Conservation (phyloP, 768 basidiomycete genomes). For the Dioszegia crocea region DNA sequence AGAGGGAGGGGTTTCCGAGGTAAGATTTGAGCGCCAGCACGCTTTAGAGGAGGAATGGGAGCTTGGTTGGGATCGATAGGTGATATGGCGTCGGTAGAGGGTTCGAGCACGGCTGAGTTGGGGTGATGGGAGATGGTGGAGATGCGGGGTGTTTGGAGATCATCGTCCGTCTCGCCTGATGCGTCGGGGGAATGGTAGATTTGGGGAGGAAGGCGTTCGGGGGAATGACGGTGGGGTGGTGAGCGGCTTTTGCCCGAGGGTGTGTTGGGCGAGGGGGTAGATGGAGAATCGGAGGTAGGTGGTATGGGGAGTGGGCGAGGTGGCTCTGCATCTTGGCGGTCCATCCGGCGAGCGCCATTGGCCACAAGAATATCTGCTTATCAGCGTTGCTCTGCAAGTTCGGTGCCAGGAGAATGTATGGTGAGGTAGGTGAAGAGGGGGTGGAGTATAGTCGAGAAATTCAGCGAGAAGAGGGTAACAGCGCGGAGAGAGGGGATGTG, state of each 20-base stretch:
- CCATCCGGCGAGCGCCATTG: constrained; percentile 43
- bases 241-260: background rate
- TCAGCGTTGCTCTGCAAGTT: background rate
- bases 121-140: background rate
- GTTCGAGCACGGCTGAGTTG: background rate
- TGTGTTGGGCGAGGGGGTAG: constrained; percentile 11
- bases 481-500: too few relatives aligned
- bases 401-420: too few relatives aligned
- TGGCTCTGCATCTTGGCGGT: constrained; percentile 24
- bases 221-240: background rate
- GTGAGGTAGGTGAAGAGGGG: too few relatives aligned
- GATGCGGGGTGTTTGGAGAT: background rate
- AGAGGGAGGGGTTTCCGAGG: constrained; percentile 5
- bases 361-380: constrained; percentile 40
- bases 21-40: background rate
- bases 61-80: background rate
- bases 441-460: too few relatives aligned
- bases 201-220: background rate
- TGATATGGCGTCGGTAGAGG: background rate
- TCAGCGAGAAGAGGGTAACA: background rate
- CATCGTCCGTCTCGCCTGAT: constrained; percentile 1
- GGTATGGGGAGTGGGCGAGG: background rate
- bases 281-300: background rate
- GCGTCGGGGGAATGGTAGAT: constrained; percentile 9
- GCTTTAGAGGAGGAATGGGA: background rate